phyloP scores from a whole-genome alignment of 441 rosid genomes.

The Populus hybrid region DNA sequence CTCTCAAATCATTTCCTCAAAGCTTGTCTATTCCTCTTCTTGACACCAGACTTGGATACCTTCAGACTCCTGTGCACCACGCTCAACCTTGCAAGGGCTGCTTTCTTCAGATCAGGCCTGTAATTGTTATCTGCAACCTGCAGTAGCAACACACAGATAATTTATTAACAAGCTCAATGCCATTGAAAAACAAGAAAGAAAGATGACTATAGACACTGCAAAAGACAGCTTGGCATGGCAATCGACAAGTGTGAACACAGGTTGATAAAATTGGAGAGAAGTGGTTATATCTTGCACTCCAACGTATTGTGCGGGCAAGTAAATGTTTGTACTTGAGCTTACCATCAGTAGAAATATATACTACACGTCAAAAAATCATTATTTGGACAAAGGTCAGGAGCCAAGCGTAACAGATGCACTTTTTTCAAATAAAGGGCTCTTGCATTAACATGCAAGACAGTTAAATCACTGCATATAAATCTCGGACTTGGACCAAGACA shows the following conservation, averaged over 20 bases:
- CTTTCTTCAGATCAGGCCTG: constrained; percentile 85
- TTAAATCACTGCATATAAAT: constrained; percentile 25
- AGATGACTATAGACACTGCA: background rate
- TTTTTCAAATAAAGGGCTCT: constrained; percentile 40
- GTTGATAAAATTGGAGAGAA: too few species aligned
- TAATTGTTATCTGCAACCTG: constrained; percentile 82
- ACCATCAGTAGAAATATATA: background rate
- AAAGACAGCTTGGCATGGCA: background rate
- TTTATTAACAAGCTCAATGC: too few species aligned
- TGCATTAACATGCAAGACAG: constrained; percentile 4
- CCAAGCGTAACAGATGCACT: constrained; percentile 62
- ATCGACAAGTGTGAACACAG: background rate
- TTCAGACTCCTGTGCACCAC: constrained; percentile 70
- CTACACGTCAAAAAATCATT: background rate
- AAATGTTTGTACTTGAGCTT: background rate
- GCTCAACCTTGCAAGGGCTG: constrained; percentile 90
- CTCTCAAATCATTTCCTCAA: constrained; percentile 38
- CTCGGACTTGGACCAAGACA: background rate
- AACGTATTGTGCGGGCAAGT: background rate
- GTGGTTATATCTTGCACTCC: too few species aligned
- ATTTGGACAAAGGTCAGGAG: constrained; percentile 35
- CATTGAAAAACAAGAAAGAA: background rate
- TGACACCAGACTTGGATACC: constrained; percentile 80
- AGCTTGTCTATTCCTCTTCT: constrained; percentile 88
- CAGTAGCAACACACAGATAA: background rate